Conservation (phyloP, 1,284 basidiomycete genomes). For the Erythrobasidium hasegawianum region DNA sequence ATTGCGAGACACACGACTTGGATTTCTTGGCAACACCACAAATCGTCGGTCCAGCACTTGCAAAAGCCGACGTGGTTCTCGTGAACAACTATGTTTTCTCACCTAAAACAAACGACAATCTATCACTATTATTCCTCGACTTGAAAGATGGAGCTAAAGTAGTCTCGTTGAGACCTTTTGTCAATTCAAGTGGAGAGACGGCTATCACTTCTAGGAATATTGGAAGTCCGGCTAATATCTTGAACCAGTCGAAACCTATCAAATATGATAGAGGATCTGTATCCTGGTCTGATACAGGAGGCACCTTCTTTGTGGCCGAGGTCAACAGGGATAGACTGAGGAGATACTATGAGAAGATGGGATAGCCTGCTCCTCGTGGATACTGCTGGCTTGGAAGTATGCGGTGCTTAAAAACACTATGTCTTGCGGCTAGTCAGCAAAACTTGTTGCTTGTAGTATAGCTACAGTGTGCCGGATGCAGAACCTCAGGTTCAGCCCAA, state of each 20-base stretch:
- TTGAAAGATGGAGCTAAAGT: conserved; percentile 55
- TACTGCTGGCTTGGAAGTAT: no score
- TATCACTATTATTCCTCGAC: conserved; percentile 57
- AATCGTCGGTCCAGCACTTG: conserved; percentile 17
- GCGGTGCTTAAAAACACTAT: no score
- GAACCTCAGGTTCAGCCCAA: no score
- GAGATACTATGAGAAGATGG: conserved; percentile 19
- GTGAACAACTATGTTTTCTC: conserved; percentile 59
- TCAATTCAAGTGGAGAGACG: conserved; percentile 36
- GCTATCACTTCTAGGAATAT: conserved; percentile 37
- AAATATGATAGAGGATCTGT: conserved; percentile 40
- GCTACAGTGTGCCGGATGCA: no score
- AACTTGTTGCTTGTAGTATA: no score
- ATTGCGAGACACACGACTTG: conserved; percentile 53
- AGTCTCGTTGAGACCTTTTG: conserved; percentile 56
- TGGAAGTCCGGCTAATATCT: conserved; percentile 39
- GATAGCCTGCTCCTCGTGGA: no score
- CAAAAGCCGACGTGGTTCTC: conserved; percentile 44
- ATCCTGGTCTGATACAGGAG: conserved; percentile 42
- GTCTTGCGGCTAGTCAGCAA: no score
- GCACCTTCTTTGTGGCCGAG: conserved; percentile 40
- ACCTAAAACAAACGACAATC: conserved; percentile 54
- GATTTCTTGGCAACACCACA: conserved; percentile 50
- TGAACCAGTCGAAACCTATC: conserved; percentile 35
- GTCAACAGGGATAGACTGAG: conserved; percentile 38